phyloP scores from a whole-genome alignment of 306 rosid species.

The Begonia fuchsioides region DNA sequence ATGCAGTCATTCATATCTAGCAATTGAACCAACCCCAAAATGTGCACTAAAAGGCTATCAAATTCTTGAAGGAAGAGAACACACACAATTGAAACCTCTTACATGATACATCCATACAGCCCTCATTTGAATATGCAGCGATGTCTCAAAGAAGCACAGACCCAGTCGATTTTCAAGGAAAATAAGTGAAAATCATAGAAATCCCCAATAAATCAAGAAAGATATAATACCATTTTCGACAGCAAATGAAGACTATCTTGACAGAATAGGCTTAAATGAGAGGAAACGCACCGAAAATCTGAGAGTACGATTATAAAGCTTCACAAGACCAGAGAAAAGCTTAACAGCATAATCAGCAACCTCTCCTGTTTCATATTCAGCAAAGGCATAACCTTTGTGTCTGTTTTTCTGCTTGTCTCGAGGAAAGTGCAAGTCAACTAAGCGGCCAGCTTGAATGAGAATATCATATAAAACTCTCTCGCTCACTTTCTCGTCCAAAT shows the following conservation, averaged over 20 bases:
- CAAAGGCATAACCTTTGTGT: constrained; percentile 82
- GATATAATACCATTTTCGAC: not conserved
- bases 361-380: constrained; percentile 76
- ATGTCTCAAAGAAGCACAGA: too few species aligned
- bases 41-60: too few species aligned
- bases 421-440: constrained; percentile 67
- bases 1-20: too few species aligned
- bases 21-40: too few species aligned
- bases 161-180: too few species aligned
- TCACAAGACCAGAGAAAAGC: constrained; percentile 86
- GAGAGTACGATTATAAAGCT: constrained; percentile 62
- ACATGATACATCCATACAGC: too few species aligned
- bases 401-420: constrained; percentile 70
- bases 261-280: not conserved
- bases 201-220: not conserved
- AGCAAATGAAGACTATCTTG: too few species aligned
- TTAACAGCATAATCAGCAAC: constrained; percentile 69
- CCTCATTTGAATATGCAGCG: too few species aligned
- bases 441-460: constrained; percentile 75
- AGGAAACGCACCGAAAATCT: constrained; percentile 62
- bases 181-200: not conserved
- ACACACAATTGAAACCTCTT: too few species aligned
- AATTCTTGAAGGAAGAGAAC: too few species aligned
- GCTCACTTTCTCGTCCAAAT: too few species aligned
- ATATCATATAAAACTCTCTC: constrained; percentile 71